phyloP scores from a whole-genome alignment of 768 basidiomycete species.

The Tephrocybe sp. region DNA sequence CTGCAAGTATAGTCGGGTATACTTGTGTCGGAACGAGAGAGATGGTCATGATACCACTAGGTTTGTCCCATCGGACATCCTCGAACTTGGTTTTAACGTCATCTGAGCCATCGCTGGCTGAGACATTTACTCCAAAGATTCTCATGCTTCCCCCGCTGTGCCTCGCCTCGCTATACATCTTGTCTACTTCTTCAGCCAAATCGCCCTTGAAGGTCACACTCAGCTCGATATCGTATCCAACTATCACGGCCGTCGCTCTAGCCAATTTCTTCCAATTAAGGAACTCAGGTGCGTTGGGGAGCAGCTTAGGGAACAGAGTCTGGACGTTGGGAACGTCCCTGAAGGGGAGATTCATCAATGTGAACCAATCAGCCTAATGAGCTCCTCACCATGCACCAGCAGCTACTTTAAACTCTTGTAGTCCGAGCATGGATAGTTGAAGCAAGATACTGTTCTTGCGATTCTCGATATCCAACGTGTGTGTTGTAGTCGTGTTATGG shows the following conservation, averaged over 20 bases:
- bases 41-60: constrained; percentile 1
- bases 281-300: constrained; percentile 4
- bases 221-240: constrained; percentile 9
- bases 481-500: background rate
- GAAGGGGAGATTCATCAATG: background rate
- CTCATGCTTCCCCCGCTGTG: too few relatives aligned
- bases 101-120: too few relatives aligned
- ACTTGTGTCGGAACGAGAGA: constrained; percentile 4
- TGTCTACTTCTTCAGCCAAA: background rate
- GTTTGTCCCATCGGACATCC: constrained; percentile 1
- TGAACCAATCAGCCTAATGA: background rate
- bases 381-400: constrained; percentile 4
- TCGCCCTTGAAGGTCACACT: background rate
- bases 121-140: too few relatives aligned
- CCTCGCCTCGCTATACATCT: constrained; percentile 5
- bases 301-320: constrained; percentile 7
- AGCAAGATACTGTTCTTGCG: background rate
- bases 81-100: too few relatives aligned
- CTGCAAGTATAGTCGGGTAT: constrained; percentile 7
- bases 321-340: constrained; percentile 7
- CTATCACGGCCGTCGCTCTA: constrained; percentile 1
- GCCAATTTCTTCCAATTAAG: constrained; percentile 3
- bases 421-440: constrained; percentile 5
- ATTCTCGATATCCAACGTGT: background rate
- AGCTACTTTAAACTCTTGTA: constrained; percentile 2